phyloP scores from a whole-genome alignment of 495 filamentous ascomycete genomes.

The Bathelium albidoporum region DNA sequence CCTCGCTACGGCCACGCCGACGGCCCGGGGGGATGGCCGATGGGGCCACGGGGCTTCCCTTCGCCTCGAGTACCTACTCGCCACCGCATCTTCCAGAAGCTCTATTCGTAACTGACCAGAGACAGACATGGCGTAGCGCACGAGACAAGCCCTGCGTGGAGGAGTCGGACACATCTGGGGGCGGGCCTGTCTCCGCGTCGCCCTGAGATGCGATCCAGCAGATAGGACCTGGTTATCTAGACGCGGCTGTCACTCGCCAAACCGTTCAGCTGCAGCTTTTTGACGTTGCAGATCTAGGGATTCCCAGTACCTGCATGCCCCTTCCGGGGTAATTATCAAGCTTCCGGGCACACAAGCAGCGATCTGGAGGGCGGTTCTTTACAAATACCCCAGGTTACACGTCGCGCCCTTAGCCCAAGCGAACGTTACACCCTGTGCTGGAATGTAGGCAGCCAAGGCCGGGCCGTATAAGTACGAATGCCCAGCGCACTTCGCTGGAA shows the following conservation, averaged over 20 bases:
- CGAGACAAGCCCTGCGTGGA: not conserved
- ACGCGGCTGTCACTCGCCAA: not conserved
- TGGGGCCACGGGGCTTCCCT: not conserved
- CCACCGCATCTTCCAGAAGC: not conserved
- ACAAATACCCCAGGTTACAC: not conserved
- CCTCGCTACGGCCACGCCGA: not conserved
- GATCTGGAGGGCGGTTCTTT: not conserved
- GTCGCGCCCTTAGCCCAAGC: not conserved
- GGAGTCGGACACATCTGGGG: not conserved
- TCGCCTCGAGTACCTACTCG: no score
- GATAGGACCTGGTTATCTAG: not conserved
- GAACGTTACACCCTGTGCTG: conserved; percentile 2
- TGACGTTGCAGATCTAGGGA: conserved; percentile 1
- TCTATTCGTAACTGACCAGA: not conserved
- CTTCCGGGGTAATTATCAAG: not conserved
- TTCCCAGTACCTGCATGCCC: not conserved
- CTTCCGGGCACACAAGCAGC: not conserved
- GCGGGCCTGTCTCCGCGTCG: not conserved
- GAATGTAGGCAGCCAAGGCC: not conserved
- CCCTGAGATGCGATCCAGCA: no score
- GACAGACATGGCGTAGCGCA: not conserved
- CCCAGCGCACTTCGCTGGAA: not conserved
- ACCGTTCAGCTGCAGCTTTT: not conserved
- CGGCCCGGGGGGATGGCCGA: not conserved
- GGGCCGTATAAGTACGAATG: not conserved